Evolutionary conservation across 345 rosid species (phyloP), one percentile per base, ranked within the genome.

Genomic region (Eucalyptus regnans): DNA sequence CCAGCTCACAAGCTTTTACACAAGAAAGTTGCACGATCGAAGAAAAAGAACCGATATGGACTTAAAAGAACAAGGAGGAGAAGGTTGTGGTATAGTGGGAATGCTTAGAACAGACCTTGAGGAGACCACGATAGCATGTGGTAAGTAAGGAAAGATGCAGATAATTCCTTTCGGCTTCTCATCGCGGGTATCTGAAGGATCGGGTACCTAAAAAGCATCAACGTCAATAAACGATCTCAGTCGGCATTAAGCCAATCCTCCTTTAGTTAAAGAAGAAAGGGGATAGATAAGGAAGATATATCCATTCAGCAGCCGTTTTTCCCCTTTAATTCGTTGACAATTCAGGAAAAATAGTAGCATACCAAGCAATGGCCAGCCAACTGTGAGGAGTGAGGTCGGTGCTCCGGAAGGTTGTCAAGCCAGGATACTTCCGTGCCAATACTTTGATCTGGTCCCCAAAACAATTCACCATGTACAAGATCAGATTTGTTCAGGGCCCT

Each of bases 81-180:
- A 16, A 50, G 83, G 54, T 18, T 68, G 80, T 56, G 88, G 44
- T 17, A 8, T 20, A 29, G 86, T 44, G 86, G 56, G 86, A 89
- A 48, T 86, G 14, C 43, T 29, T 13, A 41, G 33, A 22, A 87
- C 66, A 31, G 91, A 94, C 96, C 94, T 92, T 86, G 88, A 88
- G 90, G 89, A 49, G 80, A 12, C 17, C 91, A 90, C 17, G 79
- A 88, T 86, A 93, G 80, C 31, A 54, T 86, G 90, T 94, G 96
- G 86, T 91, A 94, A 43, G 96, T 94, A 18, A 93, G 83, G 91
- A 93, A 94, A 76, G 91, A 83, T 43, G 96, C 93, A 51, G 91
- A 88, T 15, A 93, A 43, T 16, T 91, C 94, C 91, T 80, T 90
- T 62, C 18, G 90, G 54, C 16, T 49, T 66, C 7, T 89, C 86